A percentile compares a stretch with the other conserved stretches of the same genome.
These are phyloP conservation scores for Arachis stenosperma DNA, from an alignment of 306 rosid species.

Conservation along the genomic window DNA sequence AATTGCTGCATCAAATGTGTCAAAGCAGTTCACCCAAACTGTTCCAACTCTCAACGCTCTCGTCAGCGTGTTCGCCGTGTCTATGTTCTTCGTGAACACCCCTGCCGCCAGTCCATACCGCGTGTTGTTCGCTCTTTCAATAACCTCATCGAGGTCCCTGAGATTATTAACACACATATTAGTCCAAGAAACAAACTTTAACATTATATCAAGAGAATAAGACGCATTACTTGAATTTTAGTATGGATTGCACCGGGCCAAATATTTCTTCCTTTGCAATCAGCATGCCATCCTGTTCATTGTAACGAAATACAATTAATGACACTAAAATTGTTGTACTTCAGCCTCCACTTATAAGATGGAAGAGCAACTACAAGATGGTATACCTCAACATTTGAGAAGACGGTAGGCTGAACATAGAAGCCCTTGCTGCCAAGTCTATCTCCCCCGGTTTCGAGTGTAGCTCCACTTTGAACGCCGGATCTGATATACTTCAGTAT, in stretches of 20 bases:
- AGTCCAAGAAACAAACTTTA: not conserved
- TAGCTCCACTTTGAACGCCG: slow-evolving; percentile 81
- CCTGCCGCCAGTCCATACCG: slow-evolving; percentile 93
- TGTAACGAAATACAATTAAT: slow-evolving; percentile 26
- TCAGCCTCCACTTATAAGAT: slow-evolving; percentile 6
- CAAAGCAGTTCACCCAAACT: slow-evolving; percentile 82
- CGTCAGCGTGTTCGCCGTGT: slow-evolving; percentile 75
- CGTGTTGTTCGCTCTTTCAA: slow-evolving; percentile 68
- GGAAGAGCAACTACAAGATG: slow-evolving; percentile 12
- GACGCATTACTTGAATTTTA: slow-evolving; percentile 66
- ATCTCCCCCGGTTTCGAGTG: slow-evolving; percentile 88
- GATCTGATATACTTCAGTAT: slow-evolving; percentile 66
- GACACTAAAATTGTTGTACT: not conserved
- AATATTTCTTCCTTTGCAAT: slow-evolving; percentile 91
- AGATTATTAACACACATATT: slow-evolving; percentile 30
- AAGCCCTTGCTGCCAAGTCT: slow-evolving; percentile 72
- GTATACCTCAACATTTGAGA: slow-evolving; percentile 77
- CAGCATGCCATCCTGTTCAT: slow-evolving; percentile 72
- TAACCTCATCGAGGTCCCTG: slow-evolving; percentile 76
- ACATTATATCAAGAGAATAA: not conserved
- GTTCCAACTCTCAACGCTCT: slow-evolving; percentile 79
- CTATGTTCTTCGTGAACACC: slow-evolving; percentile 66
- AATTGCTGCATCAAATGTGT: slow-evolving; percentile 84
- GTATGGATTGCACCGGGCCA: slow-evolving; percentile 90
- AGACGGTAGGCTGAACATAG: slow-evolving; percentile 87